A percentile compares a stretch with the other conserved stretches of the same genome.
Evolutionary conservation across 192 early-diverging fungal genomes (phyloP).

Genomic region (Piromyces sp.): DNA sequence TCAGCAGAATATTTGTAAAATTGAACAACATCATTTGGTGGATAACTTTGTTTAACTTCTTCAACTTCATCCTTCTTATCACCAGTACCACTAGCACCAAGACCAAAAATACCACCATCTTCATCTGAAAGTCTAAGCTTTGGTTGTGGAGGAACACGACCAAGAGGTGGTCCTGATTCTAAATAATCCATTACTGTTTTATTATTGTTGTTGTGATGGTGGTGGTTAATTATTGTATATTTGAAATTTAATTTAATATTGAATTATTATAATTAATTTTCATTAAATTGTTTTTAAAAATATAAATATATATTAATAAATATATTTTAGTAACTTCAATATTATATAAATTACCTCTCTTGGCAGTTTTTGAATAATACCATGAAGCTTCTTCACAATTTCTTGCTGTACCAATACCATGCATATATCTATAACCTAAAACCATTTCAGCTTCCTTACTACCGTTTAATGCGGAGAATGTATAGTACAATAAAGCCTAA

Average conservation of each 20-base stretch:
- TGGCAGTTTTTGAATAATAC: conserved; percentile 66
- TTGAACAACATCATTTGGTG: conserved; percentile 23
- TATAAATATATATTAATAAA: too few relatives aligned
- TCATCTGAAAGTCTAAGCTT: conserved; percentile 55
- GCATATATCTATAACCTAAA: conserved; percentile 63
- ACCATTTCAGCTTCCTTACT: conserved; percentile 61
- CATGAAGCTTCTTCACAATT: conserved; percentile 57
- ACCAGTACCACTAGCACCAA: conserved; percentile 40
- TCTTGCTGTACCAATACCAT: conserved; percentile 63
- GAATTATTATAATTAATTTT: too few relatives aligned
- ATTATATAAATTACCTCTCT: conserved; percentile 46
- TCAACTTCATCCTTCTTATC: conserved; percentile 8
- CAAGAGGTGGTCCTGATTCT: conserved; percentile 61
- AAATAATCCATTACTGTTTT: conserved; percentile 41
- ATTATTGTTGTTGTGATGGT: not conserved
- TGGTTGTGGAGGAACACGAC: conserved; percentile 45
- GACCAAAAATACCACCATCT: conserved; percentile 71
- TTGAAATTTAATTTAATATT: too few relatives aligned
- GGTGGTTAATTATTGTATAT: too few relatives aligned
- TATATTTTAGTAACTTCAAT: too few relatives aligned
- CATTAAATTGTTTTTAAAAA: too few relatives aligned
- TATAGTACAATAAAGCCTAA: conserved; percentile 51
- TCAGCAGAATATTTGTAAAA: not conserved
- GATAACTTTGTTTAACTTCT: conserved; percentile 58
- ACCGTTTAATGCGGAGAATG: conserved; percentile 62